Evolutionary conservation across 2,329 filamentous ascomycete genomes (phyloP).

Genomic region (Diaporthe batatas): DNA sequence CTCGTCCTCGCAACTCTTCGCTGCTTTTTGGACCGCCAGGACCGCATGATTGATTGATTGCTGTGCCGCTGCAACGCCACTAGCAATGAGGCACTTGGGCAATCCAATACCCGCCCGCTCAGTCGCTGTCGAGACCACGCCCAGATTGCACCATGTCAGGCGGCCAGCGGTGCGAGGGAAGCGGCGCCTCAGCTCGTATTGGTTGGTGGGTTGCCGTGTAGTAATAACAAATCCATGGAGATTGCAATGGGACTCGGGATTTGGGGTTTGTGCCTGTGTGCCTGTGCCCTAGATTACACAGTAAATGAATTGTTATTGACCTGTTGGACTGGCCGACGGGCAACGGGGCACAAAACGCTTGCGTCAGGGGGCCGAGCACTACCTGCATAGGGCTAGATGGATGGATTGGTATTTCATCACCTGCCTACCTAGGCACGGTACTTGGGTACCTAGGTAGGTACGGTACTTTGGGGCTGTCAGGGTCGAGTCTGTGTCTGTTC

Average conservation of each 20-base stretch:
- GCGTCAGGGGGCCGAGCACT: too few relatives aligned
- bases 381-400: too few relatives aligned
- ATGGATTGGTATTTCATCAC: too few relatives aligned
- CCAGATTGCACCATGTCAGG: neutral
- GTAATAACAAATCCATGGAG: conserved; percentile 25
- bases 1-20: neutral
- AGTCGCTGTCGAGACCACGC: neutral
- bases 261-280: conserved; percentile 15
- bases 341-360: too few relatives aligned
- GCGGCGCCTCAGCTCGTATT: conserved; percentile 21
- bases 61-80: conserved; percentile 21
- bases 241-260: conserved; percentile 29
- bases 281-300: too few relatives aligned
- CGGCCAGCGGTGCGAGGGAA: conserved; percentile 11
- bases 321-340: neutral
- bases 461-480: too few relatives aligned
- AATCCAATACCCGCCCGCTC: too few relatives aligned
- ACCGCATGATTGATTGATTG: neutral
- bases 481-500: neutral
- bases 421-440: too few relatives aligned
- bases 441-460: too few relatives aligned
- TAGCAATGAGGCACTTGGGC: too few relatives aligned
- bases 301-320: too few relatives aligned
- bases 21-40: neutral
- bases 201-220: conserved; percentile 15